Evolutionary conservation across 306 rosid genomes (phyloP).

Genomic region (Hippophae tibetana): DNA sequence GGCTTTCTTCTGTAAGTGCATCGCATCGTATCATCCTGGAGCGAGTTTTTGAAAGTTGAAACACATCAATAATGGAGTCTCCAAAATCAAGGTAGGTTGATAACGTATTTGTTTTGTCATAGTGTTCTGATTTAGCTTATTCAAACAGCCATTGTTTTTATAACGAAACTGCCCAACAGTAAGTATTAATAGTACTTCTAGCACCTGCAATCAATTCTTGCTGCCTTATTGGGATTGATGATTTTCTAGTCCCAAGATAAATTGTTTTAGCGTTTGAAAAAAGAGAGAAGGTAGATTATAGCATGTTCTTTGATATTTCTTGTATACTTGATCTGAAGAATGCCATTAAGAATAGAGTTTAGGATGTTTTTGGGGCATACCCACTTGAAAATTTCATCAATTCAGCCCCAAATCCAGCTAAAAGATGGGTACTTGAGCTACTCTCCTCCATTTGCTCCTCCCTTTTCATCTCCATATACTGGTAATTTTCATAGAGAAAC

Average conservation of each 20-base stretch:
- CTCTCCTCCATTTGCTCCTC: slow-evolving; percentile 50
- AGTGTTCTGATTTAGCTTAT: slow-evolving; percentile 7
- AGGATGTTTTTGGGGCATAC: slow-evolving; percentile 42
- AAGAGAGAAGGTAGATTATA: slow-evolving; percentile 10
- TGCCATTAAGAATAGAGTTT: slow-evolving; percentile 32
- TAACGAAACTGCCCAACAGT: slow-evolving; percentile 9
- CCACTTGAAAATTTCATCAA: slow-evolving; percentile 71
- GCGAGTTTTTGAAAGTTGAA: slow-evolving; percentile 3
- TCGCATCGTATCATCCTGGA: not conserved
- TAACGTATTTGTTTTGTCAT: slow-evolving; percentile 12
- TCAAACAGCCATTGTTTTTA: slow-evolving; percentile 7
- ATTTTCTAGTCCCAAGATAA: slow-evolving; percentile 21
- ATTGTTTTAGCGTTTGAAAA: slow-evolving; percentile 31
- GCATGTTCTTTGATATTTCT: slow-evolving; percentile 11
- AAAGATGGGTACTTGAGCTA: slow-evolving; percentile 67
- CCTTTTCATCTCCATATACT: slow-evolving; percentile 34
- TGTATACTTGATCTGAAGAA: slow-evolving; percentile 30
- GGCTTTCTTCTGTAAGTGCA: slow-evolving; percentile 19
- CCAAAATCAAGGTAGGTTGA: slow-evolving; percentile 42
- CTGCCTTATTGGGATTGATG: not conserved
- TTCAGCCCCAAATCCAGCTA: slow-evolving; percentile 46
- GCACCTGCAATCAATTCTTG: slow-evolving; percentile 12
- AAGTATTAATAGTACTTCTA: slow-evolving; percentile 11
- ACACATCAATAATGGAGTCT: slow-evolving; percentile 20
- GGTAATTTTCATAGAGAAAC: slow-evolving; percentile 37